Evolutionary conservation across 164 flowering plant genomes (phyloP).

Genomic region (Amborella trichopoda): DNA sequence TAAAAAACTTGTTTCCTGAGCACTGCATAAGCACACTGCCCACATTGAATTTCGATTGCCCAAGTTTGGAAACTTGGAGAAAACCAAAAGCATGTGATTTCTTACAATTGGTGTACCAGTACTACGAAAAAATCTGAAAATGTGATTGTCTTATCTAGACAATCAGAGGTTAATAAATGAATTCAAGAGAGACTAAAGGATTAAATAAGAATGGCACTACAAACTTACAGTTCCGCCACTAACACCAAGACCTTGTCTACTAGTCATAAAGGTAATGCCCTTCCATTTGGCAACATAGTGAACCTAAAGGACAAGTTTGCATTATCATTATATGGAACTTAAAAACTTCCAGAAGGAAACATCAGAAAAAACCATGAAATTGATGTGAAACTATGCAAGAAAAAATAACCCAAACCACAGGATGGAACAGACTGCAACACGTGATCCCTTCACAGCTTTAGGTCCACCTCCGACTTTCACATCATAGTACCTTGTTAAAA

Average conservation of each 20-base stretch:
- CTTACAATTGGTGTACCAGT: no score
- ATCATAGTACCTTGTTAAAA: slow-evolving; percentile 70
- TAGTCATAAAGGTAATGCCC: slow-evolving; percentile 87
- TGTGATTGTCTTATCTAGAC: no score
- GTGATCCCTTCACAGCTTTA: slow-evolving; percentile 85
- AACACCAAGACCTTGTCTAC: slow-evolving; percentile 95
- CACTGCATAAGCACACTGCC: no score
- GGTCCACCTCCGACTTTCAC: slow-evolving; percentile 81
- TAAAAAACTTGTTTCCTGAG: no score
- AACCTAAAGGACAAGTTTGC: slow-evolving; percentile 35
- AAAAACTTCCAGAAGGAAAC: not conserved
- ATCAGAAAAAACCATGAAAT: not conserved
- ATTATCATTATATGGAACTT: no score
- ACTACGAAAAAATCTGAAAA: no score
- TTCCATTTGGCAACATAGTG: slow-evolving; percentile 98
- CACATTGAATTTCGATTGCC: no score
- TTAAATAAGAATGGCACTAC: not conserved
- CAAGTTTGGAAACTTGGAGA: no score
- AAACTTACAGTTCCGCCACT: slow-evolving; percentile 85
- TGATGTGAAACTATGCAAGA: not conserved
- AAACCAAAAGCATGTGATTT: no score
- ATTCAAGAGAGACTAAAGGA: not conserved
- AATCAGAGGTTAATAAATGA: no score
- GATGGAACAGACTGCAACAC: slow-evolving; percentile 73
- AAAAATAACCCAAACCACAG: not conserved